Evolutionary conservation across 768 basidiomycete genomes (phyloP).

Genomic region (Filobasidium wieringae): DNA sequence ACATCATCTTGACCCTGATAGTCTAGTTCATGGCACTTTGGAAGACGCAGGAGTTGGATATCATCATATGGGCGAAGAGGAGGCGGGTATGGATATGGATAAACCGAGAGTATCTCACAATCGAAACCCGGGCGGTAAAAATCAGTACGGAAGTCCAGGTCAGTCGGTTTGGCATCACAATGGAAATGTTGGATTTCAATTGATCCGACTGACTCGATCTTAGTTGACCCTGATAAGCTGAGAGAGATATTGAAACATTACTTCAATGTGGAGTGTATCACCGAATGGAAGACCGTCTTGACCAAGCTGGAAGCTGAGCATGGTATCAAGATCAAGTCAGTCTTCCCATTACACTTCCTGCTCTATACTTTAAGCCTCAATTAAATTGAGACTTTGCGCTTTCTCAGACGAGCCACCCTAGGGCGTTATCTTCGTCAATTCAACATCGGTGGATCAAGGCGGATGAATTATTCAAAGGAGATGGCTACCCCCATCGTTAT

Average conservation of each 20-base stretch:
- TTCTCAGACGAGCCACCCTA: neutral
- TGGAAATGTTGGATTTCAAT: neutral
- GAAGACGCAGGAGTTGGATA: neutral
- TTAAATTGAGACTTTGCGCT: neutral
- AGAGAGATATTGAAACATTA: neutral
- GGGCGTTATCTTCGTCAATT: neutral
- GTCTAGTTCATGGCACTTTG: no score
- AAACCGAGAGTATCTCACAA: neutral
- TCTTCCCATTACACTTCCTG: neutral
- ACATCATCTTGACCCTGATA: neutral
- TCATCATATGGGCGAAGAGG: neutral
- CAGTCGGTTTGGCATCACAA: neutral
- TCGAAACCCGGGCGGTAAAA: neutral
- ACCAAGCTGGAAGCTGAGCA: neutral
- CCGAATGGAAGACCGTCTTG: neutral
- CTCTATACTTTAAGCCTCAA: neutral
- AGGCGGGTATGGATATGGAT: neutral
- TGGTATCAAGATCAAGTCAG: neutral
- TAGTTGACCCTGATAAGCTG: neutral
- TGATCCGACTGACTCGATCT: neutral
- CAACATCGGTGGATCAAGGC: neutral
- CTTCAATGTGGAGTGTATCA: slow-evolving; percentile 2
- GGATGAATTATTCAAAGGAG: neutral
- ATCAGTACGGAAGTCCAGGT: slow-evolving; percentile 1
- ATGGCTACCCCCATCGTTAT: neutral